Evolutionary conservation across 345 rosid species (phyloP).

Genomic region (Gynandropsis gynandra): DNA sequence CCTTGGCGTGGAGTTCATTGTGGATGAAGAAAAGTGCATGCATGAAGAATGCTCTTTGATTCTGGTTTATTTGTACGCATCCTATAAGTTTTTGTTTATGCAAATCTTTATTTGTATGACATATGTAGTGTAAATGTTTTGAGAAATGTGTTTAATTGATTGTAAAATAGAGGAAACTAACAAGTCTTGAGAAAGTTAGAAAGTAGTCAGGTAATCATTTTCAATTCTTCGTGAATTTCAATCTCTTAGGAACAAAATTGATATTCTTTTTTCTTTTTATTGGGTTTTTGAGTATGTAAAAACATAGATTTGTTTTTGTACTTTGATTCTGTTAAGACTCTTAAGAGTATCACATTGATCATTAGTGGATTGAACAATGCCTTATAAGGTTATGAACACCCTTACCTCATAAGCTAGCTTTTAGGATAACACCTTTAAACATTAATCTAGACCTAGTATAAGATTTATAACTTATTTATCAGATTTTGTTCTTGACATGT

Average conservation of each 20-base stretch:
- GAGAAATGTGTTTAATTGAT: neutral
- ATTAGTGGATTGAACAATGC: too few species aligned
- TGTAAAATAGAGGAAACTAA: neutral
- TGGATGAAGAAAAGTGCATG: conserved; percentile 47
- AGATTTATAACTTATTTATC: too few species aligned
- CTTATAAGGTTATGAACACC: too few species aligned
- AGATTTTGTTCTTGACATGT: conserved; percentile 2
- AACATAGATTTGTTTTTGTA: neutral
- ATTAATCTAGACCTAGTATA: too few species aligned
- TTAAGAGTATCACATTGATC: too few species aligned
- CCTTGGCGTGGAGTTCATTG: conserved; percentile 72
- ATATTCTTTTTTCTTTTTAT: too few species aligned
- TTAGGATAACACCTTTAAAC: too few species aligned
- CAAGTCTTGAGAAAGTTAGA: conserved; percentile 8
- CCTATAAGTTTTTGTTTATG: neutral
- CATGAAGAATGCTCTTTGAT: conserved; percentile 53
- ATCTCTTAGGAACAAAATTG: too few species aligned
- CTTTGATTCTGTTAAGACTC: conserved; percentile 1
- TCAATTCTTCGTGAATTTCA: too few species aligned
- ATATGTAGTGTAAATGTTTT: conserved; percentile 3
- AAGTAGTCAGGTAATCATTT: neutral
- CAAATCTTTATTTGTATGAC: neutral
- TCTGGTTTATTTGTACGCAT: conserved; percentile 37
- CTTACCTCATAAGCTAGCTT: too few species aligned
- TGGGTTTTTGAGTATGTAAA: too few species aligned